A percentile compares a stretch with the other conserved stretches of the same genome.
Conservation (phyloP, 495 filamentous ascomycete species). For the Podospora pseudoanserina region DNA sequence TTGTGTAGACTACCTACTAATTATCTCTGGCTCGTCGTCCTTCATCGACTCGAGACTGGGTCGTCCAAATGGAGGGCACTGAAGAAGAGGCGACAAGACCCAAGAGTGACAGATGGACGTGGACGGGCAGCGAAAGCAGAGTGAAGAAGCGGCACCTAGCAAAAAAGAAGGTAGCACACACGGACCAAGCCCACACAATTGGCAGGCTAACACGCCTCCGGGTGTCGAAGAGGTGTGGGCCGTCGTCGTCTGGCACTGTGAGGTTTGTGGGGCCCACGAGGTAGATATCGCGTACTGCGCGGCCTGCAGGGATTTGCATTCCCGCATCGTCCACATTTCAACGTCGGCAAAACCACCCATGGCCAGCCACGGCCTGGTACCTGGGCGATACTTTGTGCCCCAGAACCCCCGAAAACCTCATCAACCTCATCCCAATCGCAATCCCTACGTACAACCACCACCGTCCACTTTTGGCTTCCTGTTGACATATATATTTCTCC, state of each 20-base stretch:
- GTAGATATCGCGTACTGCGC: slow-evolving; percentile 23
- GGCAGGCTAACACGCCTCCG: slow-evolving; percentile 11
- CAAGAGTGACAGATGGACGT: not conserved
- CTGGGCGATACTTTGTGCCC: slow-evolving; percentile 21
- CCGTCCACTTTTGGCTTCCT: not conserved
- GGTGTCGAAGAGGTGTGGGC: slow-evolving; percentile 18
- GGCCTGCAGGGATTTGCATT: slow-evolving; percentile 29
- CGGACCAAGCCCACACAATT: not conserved
- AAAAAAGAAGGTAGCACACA: not conserved
- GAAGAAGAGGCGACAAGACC: not conserved
- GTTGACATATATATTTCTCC: not conserved
- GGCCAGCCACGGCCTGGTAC: slow-evolving; percentile 28
- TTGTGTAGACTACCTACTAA: too few species aligned
- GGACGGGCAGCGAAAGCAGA: not conserved
- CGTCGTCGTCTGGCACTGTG: not conserved
- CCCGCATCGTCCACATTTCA: slow-evolving; percentile 30
- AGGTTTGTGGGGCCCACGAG: slow-evolving; percentile 21
- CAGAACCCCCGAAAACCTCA: slow-evolving; percentile 17
- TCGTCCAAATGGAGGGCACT: slow-evolving; percentile 1
- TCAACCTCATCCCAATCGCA: slow-evolving; percentile 22
- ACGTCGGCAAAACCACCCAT: slow-evolving; percentile 30
- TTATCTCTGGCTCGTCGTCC: too few species aligned
- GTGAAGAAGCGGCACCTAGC: not conserved
- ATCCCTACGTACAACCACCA: slow-evolving; percentile 2
- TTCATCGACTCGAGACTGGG: too few species aligned